Evolutionary conservation across 805 yeast genomes (phyloP).

Genomic region (Spathaspora hagerdaliae): DNA sequence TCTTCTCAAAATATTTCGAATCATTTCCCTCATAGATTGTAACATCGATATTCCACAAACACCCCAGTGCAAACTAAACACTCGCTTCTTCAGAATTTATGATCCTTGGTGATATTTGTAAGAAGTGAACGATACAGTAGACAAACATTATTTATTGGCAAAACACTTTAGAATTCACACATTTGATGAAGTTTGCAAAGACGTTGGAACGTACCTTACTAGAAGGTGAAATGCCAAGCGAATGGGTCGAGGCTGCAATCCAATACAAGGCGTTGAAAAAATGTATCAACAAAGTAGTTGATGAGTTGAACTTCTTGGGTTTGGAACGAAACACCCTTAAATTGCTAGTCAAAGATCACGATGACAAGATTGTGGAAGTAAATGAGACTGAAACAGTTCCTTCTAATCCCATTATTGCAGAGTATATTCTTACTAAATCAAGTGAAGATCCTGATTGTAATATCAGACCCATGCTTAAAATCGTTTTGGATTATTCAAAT

Average conservation of each 20-base stretch:
- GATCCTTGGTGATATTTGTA: no score
- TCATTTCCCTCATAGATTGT: neutral
- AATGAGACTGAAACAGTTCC: constrained; percentile 29
- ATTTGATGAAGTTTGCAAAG: constrained; percentile 71
- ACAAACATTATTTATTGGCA: neutral
- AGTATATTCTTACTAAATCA: constrained; percentile 34
- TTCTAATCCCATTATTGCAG: constrained; percentile 38
- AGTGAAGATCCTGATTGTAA: constrained; percentile 12
- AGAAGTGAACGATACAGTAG: neutral
- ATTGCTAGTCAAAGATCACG: constrained; percentile 28
- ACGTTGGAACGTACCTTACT: constrained; percentile 58
- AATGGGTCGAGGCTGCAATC: constrained; percentile 66
- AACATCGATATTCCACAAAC: neutral
- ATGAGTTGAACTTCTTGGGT: constrained; percentile 59
- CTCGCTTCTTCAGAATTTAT: no score
- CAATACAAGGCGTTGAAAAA: constrained; percentile 71
- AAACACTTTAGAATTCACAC: neutral
- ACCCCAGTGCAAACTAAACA: neutral
- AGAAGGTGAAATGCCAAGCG: constrained; percentile 59
- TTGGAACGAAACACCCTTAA: constrained; percentile 44
- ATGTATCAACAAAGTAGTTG: constrained; percentile 59
- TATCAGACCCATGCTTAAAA: constrained; percentile 37
- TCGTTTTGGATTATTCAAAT: constrained; percentile 29
- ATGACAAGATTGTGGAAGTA: constrained; percentile 25
- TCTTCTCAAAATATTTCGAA: no score